Base-by-base conservation (phyloP, 352 stramenopile genomes). In the Globisporangium splendens region DNA sequence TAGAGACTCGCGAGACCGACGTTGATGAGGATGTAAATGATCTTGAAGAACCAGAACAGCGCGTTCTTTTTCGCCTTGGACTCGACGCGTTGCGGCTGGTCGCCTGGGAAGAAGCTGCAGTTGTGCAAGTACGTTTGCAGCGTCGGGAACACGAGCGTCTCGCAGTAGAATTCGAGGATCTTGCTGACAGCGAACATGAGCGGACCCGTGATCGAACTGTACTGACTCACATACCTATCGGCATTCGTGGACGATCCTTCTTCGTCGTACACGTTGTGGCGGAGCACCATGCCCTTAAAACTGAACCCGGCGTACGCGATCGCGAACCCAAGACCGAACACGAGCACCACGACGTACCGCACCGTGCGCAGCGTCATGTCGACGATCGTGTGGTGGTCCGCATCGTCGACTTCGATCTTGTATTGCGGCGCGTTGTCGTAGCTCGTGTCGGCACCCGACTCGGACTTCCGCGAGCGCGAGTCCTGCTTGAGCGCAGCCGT, bases 91-190 rank as follows among this genome's bases (percentile, higher is more conserved):
- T 59, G 61, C 39, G 65, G 65, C 24, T 69, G 55, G 47, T 72
- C 65, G 8, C 65, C 61, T 1, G 65, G 65, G 53, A 63, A 72
- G 46, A 68, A 56, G 38, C 50, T 52, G 41, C 60, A 68, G 47
- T 68, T 68, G 48, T 59, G 55, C 33, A 68, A 22, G 39, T 68
- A 68, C 56, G 61, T 68, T 33, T 59, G 3, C 12, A 68, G 50
- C 44, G 56, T 64, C 49, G 61, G 61, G 24, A 68, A 68, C 53
- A 66, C 47, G 41, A 68, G 50, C 55, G 56, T 68, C 56, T 68
- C 61, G 50, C 42, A 51, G 33, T 68, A 64, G 24, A 63, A 64
- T 49, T 68, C 61, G 44, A 63, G 56, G 8, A 56, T 22, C 38
- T 65, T 68, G 33, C 41, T 20, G 17, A 68, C 3, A n/a, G 35